Evolutionary conservation across 345 rosid genomes (phyloP).

Genomic region (Garcia nutans): DNA sequence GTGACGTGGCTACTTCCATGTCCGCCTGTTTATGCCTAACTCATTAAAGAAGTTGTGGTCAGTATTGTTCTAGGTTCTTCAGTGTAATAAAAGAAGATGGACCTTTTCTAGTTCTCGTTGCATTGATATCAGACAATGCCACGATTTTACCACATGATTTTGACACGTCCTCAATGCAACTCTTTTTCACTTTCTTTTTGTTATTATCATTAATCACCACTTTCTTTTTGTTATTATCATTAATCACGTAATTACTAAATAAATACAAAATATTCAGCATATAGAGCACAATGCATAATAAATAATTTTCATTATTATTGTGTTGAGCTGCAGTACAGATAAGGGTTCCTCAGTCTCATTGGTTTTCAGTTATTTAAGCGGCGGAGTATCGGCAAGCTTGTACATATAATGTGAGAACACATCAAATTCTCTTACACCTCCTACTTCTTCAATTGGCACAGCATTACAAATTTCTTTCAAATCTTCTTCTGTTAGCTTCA

Average conservation of each 20-base stretch:
- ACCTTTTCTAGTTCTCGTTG: slow-evolving; percentile 2
- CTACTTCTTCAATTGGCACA: slow-evolving; percentile 41
- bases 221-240: too few species aligned
- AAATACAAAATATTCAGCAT: too few species aligned
- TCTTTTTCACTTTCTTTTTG: too few species aligned
- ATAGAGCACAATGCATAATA: too few species aligned
- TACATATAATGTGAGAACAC: slow-evolving; percentile 19
- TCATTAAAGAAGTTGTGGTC: slow-evolving; percentile 12
- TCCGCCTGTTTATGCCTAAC: slow-evolving; percentile 7
- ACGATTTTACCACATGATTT: slow-evolving; percentile 21
- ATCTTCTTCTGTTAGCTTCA: slow-evolving; percentile 37
- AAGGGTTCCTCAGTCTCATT: neutral
- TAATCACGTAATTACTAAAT: too few species aligned
- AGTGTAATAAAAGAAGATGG: neutral
- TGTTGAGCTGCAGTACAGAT: neutral
- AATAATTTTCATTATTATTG: too few species aligned
- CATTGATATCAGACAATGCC: neutral
- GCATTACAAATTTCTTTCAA: slow-evolving; percentile 39
- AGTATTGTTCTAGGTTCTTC: slow-evolving; percentile 7
- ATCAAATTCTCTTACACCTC: slow-evolving; percentile 28
- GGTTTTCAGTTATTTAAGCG: slow-evolving; percentile 21
- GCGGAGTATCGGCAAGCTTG: slow-evolving; percentile 42
- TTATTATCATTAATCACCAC: too few species aligned
- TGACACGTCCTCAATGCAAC: slow-evolving; percentile 4
- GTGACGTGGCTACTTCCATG: slow-evolving; percentile 31